Percentiles rank a stretch among this genome's conserved stretches.
phyloP scores from a whole-genome alignment of 108 stramenopile species.

The Conticribra weissflogii region DNA sequence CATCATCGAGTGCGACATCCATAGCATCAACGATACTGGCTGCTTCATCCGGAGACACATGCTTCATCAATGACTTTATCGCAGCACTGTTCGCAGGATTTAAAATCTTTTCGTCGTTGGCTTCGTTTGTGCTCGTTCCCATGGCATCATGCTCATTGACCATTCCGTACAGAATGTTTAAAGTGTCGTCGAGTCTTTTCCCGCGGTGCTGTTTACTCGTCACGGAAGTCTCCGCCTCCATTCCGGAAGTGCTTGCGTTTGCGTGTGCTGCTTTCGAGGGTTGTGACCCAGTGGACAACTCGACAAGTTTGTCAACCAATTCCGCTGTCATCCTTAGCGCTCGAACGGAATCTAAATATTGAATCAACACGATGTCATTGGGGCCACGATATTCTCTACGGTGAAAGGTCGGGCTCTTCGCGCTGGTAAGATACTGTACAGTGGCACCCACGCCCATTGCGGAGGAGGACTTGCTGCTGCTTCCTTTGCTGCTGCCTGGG shows the following conservation, averaged over 20 bases:
- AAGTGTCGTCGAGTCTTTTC: neutral
- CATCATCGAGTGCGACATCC: neutral
- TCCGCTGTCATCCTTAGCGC: constrained; percentile 1
- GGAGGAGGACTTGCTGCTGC: neutral
- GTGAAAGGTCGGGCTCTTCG: neutral
- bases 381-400: constrained; percentile 5
- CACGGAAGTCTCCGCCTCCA: too few species aligned
- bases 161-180: neutral
- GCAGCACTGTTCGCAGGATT: neutral
- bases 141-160: neutral
- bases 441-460: neutral
- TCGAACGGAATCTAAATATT: constrained; percentile 3
- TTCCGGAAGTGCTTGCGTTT: too few species aligned
- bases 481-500: neutral
- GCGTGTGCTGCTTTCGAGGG: too few species aligned
- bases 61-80: neutral
- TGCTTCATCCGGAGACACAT: neutral
- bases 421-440: neutral
- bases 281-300: neutral
- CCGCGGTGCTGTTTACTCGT: too few species aligned
- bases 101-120: neutral
- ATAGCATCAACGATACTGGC: neutral
- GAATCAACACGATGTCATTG: neutral
- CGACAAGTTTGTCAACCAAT: neutral
- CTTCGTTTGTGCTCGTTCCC: neutral